These are phyloP conservation scores for Phytophthora multivora DNA, from an alignment of 352 stramenopile species.

Conservation along the genomic window DNA sequence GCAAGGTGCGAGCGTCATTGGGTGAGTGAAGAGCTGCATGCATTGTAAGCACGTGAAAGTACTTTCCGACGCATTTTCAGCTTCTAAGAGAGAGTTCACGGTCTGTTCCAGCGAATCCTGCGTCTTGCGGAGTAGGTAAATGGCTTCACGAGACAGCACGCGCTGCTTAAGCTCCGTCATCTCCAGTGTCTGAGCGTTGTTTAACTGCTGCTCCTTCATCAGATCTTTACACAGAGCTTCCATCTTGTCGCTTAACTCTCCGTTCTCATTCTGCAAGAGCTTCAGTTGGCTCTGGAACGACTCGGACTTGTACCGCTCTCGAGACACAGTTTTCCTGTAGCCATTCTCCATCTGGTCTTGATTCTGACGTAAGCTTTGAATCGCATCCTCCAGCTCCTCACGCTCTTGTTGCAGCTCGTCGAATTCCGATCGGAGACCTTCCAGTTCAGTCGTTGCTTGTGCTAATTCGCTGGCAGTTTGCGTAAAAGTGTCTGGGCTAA, in stretches of 20 bases:
- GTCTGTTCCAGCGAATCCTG: conserved; percentile 75
- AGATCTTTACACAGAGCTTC: conserved; percentile 48
- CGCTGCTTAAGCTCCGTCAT: conserved; percentile 52
- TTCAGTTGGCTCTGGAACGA: conserved; percentile 73
- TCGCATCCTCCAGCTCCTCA: conserved; percentile 37
- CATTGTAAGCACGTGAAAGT: conserved; percentile 80
- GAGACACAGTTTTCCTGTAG: conserved; percentile 64
- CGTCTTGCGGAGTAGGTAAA: conserved; percentile 57
- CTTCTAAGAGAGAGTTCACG: conserved; percentile 66
- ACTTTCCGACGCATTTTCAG: conserved; percentile 73
- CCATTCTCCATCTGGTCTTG: conserved; percentile 34
- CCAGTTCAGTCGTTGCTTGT: conserved; percentile 15
- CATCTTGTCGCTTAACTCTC: conserved; percentile 46
- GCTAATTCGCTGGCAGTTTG: conserved; percentile 15
- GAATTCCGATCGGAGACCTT: conserved; percentile 30
- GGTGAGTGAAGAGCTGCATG: conserved; percentile 64
- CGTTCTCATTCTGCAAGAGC: conserved; percentile 72
- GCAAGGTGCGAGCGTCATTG: conserved; percentile 71
- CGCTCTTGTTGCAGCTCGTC: conserved; percentile 36
- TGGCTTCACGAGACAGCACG: conserved; percentile 53
- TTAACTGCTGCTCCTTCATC: conserved; percentile 43
- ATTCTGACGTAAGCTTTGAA: conserved; percentile 31
- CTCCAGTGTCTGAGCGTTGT: conserved; percentile 43
- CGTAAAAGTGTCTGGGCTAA: conserved; percentile 13
- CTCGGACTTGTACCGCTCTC: conserved; percentile 76